Evolutionary conservation across 2,329 filamentous ascomycete genomes (phyloP), one percentile per base, ranked within the genome.

Genomic region (Scolecobasidium constrictum): DNA sequence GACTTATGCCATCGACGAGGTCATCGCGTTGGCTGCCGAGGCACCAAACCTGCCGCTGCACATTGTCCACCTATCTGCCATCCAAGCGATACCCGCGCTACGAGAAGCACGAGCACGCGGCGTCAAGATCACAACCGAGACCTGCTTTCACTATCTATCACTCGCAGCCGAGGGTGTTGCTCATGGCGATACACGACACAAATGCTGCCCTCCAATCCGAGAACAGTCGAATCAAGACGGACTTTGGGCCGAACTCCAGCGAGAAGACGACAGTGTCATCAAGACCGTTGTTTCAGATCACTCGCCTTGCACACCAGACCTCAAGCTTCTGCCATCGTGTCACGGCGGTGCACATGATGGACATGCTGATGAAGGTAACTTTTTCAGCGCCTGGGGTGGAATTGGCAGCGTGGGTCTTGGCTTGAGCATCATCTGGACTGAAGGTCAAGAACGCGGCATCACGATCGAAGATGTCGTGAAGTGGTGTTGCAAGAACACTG

Each of bases 331-430:
- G 0, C 88, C 90, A 0, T 61, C 71, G 1, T 74, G 81, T 50
- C 70, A 92, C n/a, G 75, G 71, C 13, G 44, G 42, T 17, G 23
- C 19, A 16, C 15, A 21, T 15, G 38, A 26, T 7, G 35, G 33
- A 19, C 26, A 40, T 21, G 15, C 43, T 21, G 44, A 22, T 4
- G 60, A 60, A 33, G 92, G 92, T 28, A 86, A 96, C 65, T 96
- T 98, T 72, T 92, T 96, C 65, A 78, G 83, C 3, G 88, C 88
- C 1, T 98, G 92, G 92, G 92, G 92, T 42, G 92, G 92, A 12
- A 94, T 98, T 55, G 90, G 85, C 3, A 92, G 84, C 4, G 90
- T 98, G 15, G 92, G 92, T 0, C 75, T 98, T 1, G 92, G 92
- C 1, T 72, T 98, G 3, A 86, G 86, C 4, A 94, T 98, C 50